Evolutionary conservation across 495 filamentous ascomycete species (phyloP), one percentile per base, ranked within the genome.

Genomic region (Daldinia childiae): DNA sequence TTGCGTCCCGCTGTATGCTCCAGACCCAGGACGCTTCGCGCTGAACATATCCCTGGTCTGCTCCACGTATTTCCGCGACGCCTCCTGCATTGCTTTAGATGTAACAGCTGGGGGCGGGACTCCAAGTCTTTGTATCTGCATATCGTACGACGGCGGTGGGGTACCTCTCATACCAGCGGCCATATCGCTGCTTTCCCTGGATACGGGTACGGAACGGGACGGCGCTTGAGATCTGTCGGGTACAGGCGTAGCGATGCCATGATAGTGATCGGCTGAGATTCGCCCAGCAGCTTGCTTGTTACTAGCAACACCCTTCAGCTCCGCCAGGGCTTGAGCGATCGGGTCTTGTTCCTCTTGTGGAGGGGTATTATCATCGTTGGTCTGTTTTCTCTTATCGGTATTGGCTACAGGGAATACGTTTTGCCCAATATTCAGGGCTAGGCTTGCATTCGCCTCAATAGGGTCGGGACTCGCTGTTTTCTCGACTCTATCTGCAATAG

Each of bases 331-430:
- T 59, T 92, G 86, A 4, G 94, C 96, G 75, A 99, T 97, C 0
- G 96, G 95, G 74, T 99, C 95, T 51, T 69, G 69, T 43, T 87
- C 85, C 27, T 76, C 63, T 9, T 74, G 45, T 61, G 82, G 80
- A 2, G 83, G 62, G 17, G 75, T 76, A 2, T 75, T 75, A 36
- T 77, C 71, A 12, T 80, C 74, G 6, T 64, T 30, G 2, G 76
- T 59, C 54, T 79, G 79, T 41, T 81, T 81, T 38, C 79, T 77
- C 38, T 75, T 80, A 62, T 95, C 93, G 0, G 93, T 91, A 6
- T 92, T 91, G n/a, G 92, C 91, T 7, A 99, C 94, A 73, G 97
- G 90, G 80, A 99, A 98, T 26, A 98, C 94, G 72, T 98, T 99
- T 74, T 93, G 91, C 7, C 96, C 96, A 17, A 99, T 88, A 77